Percentiles rank a stretch among this genome's conserved stretches.
phyloP scores from a whole-genome alignment of 176 grass and related monocot genomes.

The Carex cristatella region DNA sequence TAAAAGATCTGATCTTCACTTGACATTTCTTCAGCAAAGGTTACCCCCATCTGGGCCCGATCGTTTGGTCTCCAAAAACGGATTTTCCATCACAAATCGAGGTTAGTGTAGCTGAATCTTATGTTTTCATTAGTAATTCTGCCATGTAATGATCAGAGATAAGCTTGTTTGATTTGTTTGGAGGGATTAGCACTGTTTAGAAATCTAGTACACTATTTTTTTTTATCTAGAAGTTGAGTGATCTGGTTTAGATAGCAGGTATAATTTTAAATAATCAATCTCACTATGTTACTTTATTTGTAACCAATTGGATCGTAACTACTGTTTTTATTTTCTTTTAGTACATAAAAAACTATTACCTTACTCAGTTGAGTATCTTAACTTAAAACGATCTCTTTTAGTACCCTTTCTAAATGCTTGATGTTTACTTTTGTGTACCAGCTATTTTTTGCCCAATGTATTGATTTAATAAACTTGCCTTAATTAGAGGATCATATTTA shows the following conservation, averaged over 20 bases:
- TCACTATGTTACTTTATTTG: not conserved
- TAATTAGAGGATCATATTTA: not conserved
- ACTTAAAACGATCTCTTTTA: not conserved
- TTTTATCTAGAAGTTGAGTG: not conserved
- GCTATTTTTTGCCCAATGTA: not conserved
- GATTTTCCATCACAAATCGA: not conserved
- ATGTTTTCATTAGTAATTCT: conserved; percentile 6
- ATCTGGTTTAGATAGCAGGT: not conserved
- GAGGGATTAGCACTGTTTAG: not conserved
- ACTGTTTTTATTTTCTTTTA: not conserved
- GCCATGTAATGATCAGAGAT: not conserved
- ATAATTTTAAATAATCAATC: not conserved
- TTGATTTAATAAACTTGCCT: not conserved
- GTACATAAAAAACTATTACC: not conserved
- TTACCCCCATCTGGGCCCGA: not conserved
- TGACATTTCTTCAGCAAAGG: not conserved
- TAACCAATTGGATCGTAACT: not conserved
- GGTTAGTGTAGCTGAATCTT: conserved; percentile 9
- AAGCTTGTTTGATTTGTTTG: not conserved
- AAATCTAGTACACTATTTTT: not conserved
- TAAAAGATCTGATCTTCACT: conserved; percentile 20
- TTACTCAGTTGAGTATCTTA: not conserved
- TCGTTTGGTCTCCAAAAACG: not conserved
- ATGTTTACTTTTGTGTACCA: conserved; percentile 2
- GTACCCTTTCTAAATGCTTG: not conserved